Percentiles rank a stretch among this genome's conserved stretches.
Conservation (phyloP, 2,329 filamentous ascomycete species). For the Penicillium expansum region DNA sequence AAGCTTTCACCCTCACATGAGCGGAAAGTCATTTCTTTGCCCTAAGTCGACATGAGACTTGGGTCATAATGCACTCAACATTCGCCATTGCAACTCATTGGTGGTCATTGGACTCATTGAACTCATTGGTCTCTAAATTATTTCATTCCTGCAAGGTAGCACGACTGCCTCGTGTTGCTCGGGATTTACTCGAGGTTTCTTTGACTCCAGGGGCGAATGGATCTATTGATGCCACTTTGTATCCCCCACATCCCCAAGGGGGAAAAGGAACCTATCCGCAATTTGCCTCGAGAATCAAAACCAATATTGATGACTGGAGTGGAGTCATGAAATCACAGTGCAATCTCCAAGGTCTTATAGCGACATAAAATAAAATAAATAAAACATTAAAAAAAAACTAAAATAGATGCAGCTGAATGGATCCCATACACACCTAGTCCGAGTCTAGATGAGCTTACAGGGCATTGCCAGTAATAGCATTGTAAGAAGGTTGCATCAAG, state of each 20-base stretch:
- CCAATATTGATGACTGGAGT: not conserved
- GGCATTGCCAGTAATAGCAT: slow-evolving; percentile 12
- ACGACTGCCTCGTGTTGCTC: slow-evolving; percentile 21
- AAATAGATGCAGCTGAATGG: slow-evolving; percentile 1
- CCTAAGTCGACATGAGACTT: not conserved
- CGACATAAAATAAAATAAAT: not conserved
- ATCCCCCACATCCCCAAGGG: slow-evolving; percentile 25
- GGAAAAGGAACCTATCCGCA: not conserved
- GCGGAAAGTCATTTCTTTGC: slow-evolving; percentile 1
- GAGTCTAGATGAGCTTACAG: slow-evolving; percentile 10
- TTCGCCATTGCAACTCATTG: not conserved
- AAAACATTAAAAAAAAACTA: not conserved
- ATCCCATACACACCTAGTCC: not conserved
- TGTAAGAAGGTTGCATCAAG: slow-evolving; percentile 22
- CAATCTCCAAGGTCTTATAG: not conserved
- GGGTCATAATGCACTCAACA: not conserved
- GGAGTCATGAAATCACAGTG: not conserved
- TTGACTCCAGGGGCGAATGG: slow-evolving; percentile 15
- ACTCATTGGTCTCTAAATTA: not conserved
- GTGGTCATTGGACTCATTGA: not conserved
- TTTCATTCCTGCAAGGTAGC: slow-evolving; percentile 17
- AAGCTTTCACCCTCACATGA: slow-evolving; percentile 2
- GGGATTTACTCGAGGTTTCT: slow-evolving; percentile 4
- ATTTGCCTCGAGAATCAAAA: not conserved
- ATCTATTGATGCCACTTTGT: slow-evolving; percentile 16